A percentile compares a stretch with the other conserved stretches of the same genome.
These are phyloP conservation scores for Metschnikowia drakensbergensis DNA, from an alignment of 805 yeast genomes.

Conservation along the genomic window DNA sequence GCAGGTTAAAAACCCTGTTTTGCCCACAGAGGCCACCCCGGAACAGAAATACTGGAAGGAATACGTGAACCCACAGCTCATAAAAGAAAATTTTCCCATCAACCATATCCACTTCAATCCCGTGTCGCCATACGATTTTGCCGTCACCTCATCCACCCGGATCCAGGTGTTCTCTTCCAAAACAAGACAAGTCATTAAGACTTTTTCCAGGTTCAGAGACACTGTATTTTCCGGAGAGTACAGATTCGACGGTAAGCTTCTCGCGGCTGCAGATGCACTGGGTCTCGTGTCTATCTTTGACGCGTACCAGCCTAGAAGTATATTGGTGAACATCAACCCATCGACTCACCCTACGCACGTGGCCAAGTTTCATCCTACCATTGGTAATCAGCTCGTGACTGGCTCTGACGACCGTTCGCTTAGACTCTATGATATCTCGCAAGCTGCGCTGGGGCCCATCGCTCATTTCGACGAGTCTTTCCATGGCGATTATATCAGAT, in stretches of 20 bases:
- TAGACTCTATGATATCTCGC: slow-evolving; percentile 84
- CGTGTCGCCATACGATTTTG: slow-evolving; percentile 81
- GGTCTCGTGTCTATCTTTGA: slow-evolving; percentile 92
- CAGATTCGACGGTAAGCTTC: slow-evolving; percentile 83
- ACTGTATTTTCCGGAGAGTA: slow-evolving; percentile 90
- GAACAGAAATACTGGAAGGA: slow-evolving; percentile 95
- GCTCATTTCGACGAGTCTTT: slow-evolving; percentile 54
- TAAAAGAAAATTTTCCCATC: slow-evolving; percentile 90
- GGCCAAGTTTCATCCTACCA: slow-evolving; percentile 81
- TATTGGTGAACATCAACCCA: slow-evolving; percentile 77
- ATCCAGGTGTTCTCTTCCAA: slow-evolving; percentile 92
- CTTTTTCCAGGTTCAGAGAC: slow-evolving; percentile 84
- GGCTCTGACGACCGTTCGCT: slow-evolving; percentile 90
- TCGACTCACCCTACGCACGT: slow-evolving; percentile 88
- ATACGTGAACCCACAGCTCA: slow-evolving; percentile 76
- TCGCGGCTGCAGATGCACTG: slow-evolving; percentile 93
- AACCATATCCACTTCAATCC: slow-evolving; percentile 88
- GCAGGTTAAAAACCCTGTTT: slow-evolving; percentile 65
- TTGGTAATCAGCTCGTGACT: slow-evolving; percentile 70
- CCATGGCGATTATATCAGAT: slow-evolving; percentile 85
- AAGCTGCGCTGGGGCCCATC: slow-evolving; percentile 63
- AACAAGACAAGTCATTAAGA: slow-evolving; percentile 85
- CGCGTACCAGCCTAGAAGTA: slow-evolving; percentile 70
- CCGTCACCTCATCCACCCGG: slow-evolving; percentile 86
- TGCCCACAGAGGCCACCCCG: slow-evolving; percentile 83